Evolutionary conservation across 2,329 filamentous ascomycete genomes (phyloP).

Genomic region (Fusarium illudens): DNA sequence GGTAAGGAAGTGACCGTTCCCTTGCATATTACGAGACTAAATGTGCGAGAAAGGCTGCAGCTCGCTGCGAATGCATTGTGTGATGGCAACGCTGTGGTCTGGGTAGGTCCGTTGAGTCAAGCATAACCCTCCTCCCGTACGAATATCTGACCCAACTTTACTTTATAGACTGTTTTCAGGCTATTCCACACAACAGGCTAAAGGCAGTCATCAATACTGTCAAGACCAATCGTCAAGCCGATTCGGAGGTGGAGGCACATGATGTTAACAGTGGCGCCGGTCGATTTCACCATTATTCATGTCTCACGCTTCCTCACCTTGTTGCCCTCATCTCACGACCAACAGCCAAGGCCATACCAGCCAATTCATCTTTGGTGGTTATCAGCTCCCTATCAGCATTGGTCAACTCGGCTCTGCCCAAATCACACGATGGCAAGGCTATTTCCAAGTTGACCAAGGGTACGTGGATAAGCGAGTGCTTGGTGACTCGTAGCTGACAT

Average conservation of each 20-base stretch:
- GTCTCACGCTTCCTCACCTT: conserved; percentile 72
- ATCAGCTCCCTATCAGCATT: conserved; percentile 81
- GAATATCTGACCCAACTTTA: conserved; percentile 11
- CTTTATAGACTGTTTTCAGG: conserved; percentile 58
- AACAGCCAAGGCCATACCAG: conserved; percentile 68
- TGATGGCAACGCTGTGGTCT: conserved; percentile 72
- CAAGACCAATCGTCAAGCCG: conserved; percentile 10
- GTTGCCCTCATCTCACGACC: conserved; percentile 78
- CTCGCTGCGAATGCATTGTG: conserved; percentile 70
- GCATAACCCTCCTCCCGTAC: not conserved
- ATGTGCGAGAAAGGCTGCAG: conserved; percentile 68
- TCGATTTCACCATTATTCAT: conserved; percentile 59
- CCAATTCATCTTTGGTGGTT: conserved; percentile 72
- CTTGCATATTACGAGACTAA: conserved; percentile 22
- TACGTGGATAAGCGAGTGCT: conserved; percentile 32
- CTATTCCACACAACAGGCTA: conserved; percentile 44
- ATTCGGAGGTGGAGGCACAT: conserved; percentile 7
- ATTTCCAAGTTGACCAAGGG: conserved; percentile 52
- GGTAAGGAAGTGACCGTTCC: conserved; percentile 59
- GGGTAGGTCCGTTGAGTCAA: conserved; percentile 74
- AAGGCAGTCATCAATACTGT: conserved; percentile 37
- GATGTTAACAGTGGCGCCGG: conserved; percentile 34
- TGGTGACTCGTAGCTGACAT: conserved; percentile 13
- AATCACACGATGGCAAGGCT: conserved; percentile 54
- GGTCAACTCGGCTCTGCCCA: conserved; percentile 80